Evolutionary conservation across 192 early-diverging fungal species (phyloP).

Genomic region (Gryganskiella cystojenkinii): DNA sequence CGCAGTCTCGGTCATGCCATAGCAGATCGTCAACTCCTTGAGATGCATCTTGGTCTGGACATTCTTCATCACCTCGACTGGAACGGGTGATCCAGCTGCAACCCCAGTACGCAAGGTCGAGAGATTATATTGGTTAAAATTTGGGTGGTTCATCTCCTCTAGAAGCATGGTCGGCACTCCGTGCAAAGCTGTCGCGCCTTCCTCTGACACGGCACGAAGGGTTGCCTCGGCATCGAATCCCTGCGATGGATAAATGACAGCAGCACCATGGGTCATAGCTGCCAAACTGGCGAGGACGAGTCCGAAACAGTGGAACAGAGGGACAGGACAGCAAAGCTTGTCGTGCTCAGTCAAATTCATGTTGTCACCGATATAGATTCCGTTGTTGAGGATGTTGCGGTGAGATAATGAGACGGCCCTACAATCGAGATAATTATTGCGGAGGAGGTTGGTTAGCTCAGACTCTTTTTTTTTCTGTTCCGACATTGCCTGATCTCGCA

Average conservation of each 20-base stretch:
- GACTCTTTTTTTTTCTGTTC: not conserved
- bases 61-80: constrained; percentile 60
- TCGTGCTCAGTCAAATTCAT: constrained; percentile 54
- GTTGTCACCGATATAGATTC: constrained; percentile 50
- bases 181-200: constrained; percentile 54
- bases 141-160: constrained; percentile 55
- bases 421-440: too few relatives aligned
- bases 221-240: constrained; percentile 55
- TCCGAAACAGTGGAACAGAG: constrained; percentile 67
- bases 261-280: constrained; percentile 54
- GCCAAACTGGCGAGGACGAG: constrained; percentile 59
- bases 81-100: constrained; percentile 59
- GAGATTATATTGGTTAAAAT: constrained; percentile 52
- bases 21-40: constrained; percentile 54
- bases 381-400: constrained; percentile 62
- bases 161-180: constrained; percentile 56
- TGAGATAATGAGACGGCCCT: constrained; percentile 56
- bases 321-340: constrained; percentile 57
- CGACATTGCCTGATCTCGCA: not conserved
- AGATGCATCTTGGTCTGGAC: constrained; percentile 57
- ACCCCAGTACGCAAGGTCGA: constrained; percentile 57
- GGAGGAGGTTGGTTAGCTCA: too few relatives aligned
- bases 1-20: constrained; percentile 57
- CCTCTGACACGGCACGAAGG: constrained; percentile 51
- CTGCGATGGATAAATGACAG: constrained; percentile 55